phyloP scores from a whole-genome alignment of 1,139 yeast genomes.

The Suhomyces panamericanus region DNA sequence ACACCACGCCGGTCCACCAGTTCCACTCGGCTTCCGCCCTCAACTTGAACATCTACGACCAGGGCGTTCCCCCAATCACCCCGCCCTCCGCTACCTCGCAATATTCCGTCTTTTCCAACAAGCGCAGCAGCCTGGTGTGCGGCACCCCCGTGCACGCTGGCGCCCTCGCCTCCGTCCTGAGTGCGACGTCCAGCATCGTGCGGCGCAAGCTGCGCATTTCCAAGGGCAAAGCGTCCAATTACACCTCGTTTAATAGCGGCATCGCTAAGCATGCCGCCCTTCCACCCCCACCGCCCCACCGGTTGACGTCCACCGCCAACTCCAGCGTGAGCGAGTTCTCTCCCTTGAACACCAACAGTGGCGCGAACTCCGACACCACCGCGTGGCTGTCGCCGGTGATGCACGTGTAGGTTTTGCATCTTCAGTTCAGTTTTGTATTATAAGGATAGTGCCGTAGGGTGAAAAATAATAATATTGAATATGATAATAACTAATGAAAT shows the following conservation, averaged over 20 bases:
- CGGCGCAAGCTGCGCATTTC: constrained; percentile 17
- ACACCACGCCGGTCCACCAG: constrained; percentile 10
- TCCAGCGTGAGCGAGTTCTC: constrained; percentile 15
- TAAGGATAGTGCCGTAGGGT: constrained; percentile 3
- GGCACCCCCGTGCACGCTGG: constrained; percentile 30
- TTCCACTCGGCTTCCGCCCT: constrained; percentile 11
- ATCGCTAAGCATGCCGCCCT: constrained; percentile 9
- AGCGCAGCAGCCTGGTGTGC: constrained; percentile 28
- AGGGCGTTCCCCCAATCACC: constrained; percentile 31
- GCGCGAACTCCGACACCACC: constrained; percentile 16
- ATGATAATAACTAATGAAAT: too few species aligned
- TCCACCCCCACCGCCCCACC: constrained; percentile 13
- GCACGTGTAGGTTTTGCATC: constrained; percentile 14
- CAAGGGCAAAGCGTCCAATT: constrained; percentile 13
- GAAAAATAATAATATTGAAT: too few species aligned
- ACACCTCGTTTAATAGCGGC: constrained; percentile 5
- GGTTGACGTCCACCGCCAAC: constrained; percentile 11
- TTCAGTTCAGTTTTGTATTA: constrained; percentile 8
- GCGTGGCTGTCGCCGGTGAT: constrained; percentile 21
- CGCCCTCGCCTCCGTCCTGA: constrained; percentile 8
- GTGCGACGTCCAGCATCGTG: constrained; percentile 10
- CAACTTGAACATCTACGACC: constrained; percentile 10
- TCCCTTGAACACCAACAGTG: constrained; percentile 13
- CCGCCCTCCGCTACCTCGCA: constrained; percentile 48
- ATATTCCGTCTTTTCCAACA: constrained; percentile 39